A percentile compares a stretch with the other conserved stretches of the same genome.
These are phyloP conservation scores for Ambrosia hybrid DNA, from an alignment of 140 eudicot genomes.

Conservation along the genomic window DNA sequence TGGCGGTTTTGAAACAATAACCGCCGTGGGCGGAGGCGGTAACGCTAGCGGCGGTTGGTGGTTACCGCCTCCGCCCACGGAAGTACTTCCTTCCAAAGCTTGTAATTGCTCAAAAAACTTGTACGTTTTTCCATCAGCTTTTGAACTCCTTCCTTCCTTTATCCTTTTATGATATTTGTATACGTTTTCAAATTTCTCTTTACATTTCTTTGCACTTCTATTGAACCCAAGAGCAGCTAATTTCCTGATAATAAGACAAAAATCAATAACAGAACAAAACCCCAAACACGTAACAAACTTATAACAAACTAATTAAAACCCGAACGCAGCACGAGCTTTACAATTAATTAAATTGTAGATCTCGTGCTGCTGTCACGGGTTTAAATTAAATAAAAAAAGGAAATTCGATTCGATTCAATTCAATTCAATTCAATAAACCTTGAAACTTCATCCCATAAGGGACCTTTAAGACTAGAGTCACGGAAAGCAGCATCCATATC, in stretches of 20 bases:
- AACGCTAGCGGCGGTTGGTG: too few species aligned
- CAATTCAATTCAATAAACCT: too few species aligned
- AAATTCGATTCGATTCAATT: too few species aligned
- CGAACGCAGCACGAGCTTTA: too few species aligned
- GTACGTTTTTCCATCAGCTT: slow-evolving; percentile 83
- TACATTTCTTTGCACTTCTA: slow-evolving; percentile 89
- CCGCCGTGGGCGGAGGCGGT: too few species aligned
- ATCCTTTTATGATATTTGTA: slow-evolving; percentile 91
- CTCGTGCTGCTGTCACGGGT: too few species aligned
- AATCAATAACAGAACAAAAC: too few species aligned
- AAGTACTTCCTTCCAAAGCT: slow-evolving; percentile 56
- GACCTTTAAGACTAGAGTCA: slow-evolving; percentile 84
- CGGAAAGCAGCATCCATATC: slow-evolving; percentile 78
- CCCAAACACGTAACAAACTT: too few species aligned
- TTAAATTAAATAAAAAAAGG: too few species aligned
- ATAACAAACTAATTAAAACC: background rate
- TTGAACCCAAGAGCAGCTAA: slow-evolving; percentile 88
- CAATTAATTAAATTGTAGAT: too few species aligned
- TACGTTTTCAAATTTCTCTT: slow-evolving; percentile 94
- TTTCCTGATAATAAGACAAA: slow-evolving; percentile 68
- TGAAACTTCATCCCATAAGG: slow-evolving; percentile 88
- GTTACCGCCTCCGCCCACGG: too few species aligned
- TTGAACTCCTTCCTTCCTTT: slow-evolving; percentile 78
- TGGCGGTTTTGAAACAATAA: too few species aligned
- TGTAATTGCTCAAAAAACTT: slow-evolving; percentile 89